Conservation (phyloP, 495 filamentous ascomycete genomes). For the Penicillium soppii region DNA sequence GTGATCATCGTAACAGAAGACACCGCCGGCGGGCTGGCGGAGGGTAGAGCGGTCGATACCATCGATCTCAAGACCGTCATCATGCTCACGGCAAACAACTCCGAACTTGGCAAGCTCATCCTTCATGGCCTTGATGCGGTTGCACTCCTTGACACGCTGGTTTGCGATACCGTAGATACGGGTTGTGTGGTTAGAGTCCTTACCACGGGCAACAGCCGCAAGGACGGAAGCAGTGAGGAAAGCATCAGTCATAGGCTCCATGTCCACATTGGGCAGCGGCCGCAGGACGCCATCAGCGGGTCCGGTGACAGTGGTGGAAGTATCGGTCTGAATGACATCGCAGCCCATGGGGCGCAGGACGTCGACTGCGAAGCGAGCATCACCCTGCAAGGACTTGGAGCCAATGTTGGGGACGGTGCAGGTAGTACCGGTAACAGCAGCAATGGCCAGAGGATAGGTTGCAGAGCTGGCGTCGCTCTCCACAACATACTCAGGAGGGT, state of each 20-base stretch:
- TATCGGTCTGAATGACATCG: slow-evolving; percentile 76
- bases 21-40: slow-evolving; percentile 59
- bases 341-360: slow-evolving; percentile 94
- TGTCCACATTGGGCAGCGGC: slow-evolving; percentile 77
- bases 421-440: slow-evolving; percentile 90
- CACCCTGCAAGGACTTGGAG: slow-evolving; percentile 85
- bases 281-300: slow-evolving; percentile 71
- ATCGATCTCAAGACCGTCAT: slow-evolving; percentile 87
- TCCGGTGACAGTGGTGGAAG: slow-evolving; percentile 89
- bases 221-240: slow-evolving; percentile 94
- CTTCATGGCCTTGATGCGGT: slow-evolving; percentile 95
- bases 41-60: slow-evolving; percentile 63
- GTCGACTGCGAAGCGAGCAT: slow-evolving; percentile 92
- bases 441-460: slow-evolving; percentile 93
- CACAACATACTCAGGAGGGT: slow-evolving; percentile 83
- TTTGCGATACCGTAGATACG: slow-evolving; percentile 96
- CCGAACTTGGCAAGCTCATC: slow-evolving; percentile 96
- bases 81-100: slow-evolving; percentile 79
- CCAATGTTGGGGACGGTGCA: slow-evolving; percentile 97
- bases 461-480: slow-evolving; percentile 98
- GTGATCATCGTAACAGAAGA: slow-evolving; percentile 97
- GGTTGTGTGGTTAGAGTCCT: slow-evolving; percentile 58
- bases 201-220: slow-evolving; percentile 80
- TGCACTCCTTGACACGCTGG: slow-evolving; percentile 97
- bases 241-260: slow-evolving; percentile 99